These are phyloP conservation scores for Pisolithus microcarpus DNA, from an alignment of 768 basidiomycete species.

Conservation along the genomic window DNA sequence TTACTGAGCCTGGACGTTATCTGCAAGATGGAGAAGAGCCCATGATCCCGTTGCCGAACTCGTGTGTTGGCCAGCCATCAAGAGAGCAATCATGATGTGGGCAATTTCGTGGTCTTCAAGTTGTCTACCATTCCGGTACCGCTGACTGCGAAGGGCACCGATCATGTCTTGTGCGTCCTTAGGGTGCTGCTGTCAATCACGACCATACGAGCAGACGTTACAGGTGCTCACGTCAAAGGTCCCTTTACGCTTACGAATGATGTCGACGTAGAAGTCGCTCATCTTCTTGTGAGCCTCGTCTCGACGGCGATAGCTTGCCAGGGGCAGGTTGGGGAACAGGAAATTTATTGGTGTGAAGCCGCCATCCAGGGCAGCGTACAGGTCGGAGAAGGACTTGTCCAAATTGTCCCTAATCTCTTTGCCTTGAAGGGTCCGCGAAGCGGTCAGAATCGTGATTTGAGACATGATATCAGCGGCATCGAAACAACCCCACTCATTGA, in stretches of 20 bases:
- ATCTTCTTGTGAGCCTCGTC: slow-evolving; percentile 90
- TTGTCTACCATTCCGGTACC: slow-evolving; percentile 71
- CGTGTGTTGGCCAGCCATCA: slow-evolving; percentile 99
- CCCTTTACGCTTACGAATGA: slow-evolving; percentile 67
- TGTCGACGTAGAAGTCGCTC: slow-evolving; percentile 86
- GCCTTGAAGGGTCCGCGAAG: slow-evolving; percentile 89
- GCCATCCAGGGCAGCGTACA: slow-evolving; percentile 86
- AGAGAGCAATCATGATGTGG: slow-evolving; percentile 96
- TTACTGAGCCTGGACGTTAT: slow-evolving; percentile 66
- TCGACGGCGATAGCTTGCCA: slow-evolving; percentile 83
- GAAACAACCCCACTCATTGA: slow-evolving; percentile 74
- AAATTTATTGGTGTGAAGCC: slow-evolving; percentile 96
- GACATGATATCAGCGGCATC: slow-evolving; percentile 66
- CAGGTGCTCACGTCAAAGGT: slow-evolving; percentile 33
- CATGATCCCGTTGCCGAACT: slow-evolving; percentile 90
- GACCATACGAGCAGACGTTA: background rate
- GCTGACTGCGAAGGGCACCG: slow-evolving; percentile 73
- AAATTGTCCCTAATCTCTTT: slow-evolving; percentile 74
- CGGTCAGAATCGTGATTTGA: slow-evolving; percentile 93
- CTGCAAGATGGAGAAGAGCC: slow-evolving; percentile 82
- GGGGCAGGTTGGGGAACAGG: slow-evolving; percentile 87
- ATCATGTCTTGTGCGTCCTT: slow-evolving; percentile 89
- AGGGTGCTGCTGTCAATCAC: slow-evolving; percentile 11
- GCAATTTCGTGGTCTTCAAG: slow-evolving; percentile 89
- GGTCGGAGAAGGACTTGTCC: slow-evolving; percentile 77